Base-by-base conservation (phyloP, 345 rosid species). In the Draba incana region DNA sequence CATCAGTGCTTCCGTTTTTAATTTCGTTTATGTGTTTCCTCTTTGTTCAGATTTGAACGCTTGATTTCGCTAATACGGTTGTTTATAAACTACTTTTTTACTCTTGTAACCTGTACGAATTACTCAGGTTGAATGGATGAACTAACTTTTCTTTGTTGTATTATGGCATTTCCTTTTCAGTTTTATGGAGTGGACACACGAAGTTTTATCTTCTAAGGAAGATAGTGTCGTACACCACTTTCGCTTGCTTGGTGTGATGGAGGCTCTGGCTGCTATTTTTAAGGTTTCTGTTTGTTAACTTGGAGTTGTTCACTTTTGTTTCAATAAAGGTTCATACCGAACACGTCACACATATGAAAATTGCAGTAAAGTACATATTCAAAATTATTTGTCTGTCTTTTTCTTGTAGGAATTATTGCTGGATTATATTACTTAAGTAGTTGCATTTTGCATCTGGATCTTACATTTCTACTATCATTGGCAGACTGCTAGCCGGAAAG, bases 231-330 rank as follows among this genome's bases (percentile, higher is more conserved):
- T 75, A 60, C 75, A 82, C 56, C 85, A 87, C 68, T 94, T 94
- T 74, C 86, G 69, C 79, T 79, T 88, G 70, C 82, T 91, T 62
- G 99, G 97, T 69, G 92, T 79, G n/a, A 77, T 87, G 77, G 97
- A 89, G 76, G 92, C 97, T 39, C 67, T 94, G 61, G 92, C 96
- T 77, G 83, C 96, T 70, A 85, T 89, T 77, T 93, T 91, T 72
- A 91, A 94, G 99, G 99, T 93, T 72, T 72, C 54, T 62, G 31
- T 63, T 72, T 46, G 50, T 45, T 45, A 46, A 45, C 48, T 53
- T 56, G 12, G 60, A 46, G 48, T 61, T 51, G 30, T 52, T 20
- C 37, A 60, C 59, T 61, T 28, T 74, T 20, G 10, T 59, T 57
- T 31, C n/a, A 66, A 15, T 59, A 44, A 7, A 6, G 48, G 12